A percentile compares a stretch with the other conserved stretches of the same genome.
Evolutionary conservation across 176 grass and related monocot genomes (phyloP).

Genomic region (Aechmea fasciata): DNA sequence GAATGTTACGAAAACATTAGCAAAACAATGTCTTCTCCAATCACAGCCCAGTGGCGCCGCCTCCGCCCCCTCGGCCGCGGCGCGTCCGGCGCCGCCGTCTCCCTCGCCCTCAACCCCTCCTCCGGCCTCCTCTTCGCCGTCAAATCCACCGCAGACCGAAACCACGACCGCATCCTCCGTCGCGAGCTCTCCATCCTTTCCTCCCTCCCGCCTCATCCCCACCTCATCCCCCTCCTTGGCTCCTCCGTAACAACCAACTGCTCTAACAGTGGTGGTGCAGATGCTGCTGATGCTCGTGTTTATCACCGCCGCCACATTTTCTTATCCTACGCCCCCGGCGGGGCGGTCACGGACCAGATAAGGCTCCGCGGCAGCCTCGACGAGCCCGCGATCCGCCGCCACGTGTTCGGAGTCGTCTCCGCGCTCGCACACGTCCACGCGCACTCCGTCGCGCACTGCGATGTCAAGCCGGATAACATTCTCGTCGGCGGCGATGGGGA

Average conservation of each 20-base stretch:
- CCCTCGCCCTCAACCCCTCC: constrained; percentile 27
- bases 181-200: constrained; percentile 29
- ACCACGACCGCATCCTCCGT: background rate
- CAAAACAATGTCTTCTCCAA: no score
- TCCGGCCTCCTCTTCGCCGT: constrained; percentile 56
- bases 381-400: constrained; percentile 29
- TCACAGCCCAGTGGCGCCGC: background rate
- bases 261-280: background rate
- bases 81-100: background rate
- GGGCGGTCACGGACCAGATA: constrained; percentile 56
- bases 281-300: no score
- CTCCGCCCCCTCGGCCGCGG: background rate
- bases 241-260: constrained; percentile 18
- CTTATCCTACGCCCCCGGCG: constrained; percentile 69
- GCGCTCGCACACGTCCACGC: constrained; percentile 63
- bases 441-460: constrained; percentile 46
- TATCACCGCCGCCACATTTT: constrained; percentile 37
- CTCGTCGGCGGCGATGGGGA: constrained; percentile 48
- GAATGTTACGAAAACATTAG: no score
- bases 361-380: constrained; percentile 22
- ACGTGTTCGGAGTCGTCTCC: constrained; percentile 33
- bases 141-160: constrained; percentile 31
- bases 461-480: constrained; percentile 66
- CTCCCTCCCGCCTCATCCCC: constrained; percentile 38
- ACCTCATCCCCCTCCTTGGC: constrained; percentile 66